Percentiles rank a stretch among this genome's conserved stretches.
phyloP scores from a whole-genome alignment of 2,329 filamentous ascomycete genomes.

The Chaetoscypha palmicola region DNA sequence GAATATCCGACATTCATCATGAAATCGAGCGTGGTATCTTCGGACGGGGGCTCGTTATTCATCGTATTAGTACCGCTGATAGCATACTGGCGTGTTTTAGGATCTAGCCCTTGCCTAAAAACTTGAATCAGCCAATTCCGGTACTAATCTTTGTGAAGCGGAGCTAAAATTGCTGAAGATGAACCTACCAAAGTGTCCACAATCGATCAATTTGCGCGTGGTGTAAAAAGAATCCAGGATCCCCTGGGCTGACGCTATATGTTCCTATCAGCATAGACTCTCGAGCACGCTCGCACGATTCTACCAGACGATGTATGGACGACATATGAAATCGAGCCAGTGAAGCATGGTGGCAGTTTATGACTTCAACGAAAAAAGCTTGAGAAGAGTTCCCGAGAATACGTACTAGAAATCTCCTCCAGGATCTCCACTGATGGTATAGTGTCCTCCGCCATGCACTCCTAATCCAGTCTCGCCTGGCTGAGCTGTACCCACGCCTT shows the following conservation, averaged over 20 bases:
- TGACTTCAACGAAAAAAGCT: neutral
- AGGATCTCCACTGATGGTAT: constrained; percentile 37
- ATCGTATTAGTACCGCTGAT: constrained; percentile 35
- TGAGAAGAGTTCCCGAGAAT: neutral
- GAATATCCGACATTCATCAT: constrained; percentile 7
- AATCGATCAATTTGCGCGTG: constrained; percentile 37
- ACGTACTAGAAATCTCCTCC: constrained; percentile 34
- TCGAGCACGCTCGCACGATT: too few relatives aligned
- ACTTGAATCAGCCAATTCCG: neutral
- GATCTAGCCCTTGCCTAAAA: constrained; percentile 24
- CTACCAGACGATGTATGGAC: too few relatives aligned
- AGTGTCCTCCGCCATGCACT: constrained; percentile 28
- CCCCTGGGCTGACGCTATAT: constrained; percentile 33
- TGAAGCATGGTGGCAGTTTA: too few relatives aligned
- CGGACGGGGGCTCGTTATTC: constrained; percentile 34
- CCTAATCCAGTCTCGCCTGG: neutral
- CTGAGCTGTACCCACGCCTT: neutral
- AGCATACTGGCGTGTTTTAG: constrained; percentile 14
- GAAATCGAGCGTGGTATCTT: constrained; percentile 9
- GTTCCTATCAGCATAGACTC: neutral
- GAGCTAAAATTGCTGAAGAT: neutral
- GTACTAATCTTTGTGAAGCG: neutral
- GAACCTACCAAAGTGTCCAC: constrained; percentile 3
- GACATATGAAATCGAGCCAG: too few relatives aligned
- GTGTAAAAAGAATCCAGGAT: constrained; percentile 41